phyloP scores from a whole-genome alignment of 2,329 filamentous ascomycete species.

The Fusarium oligoseptatum region DNA sequence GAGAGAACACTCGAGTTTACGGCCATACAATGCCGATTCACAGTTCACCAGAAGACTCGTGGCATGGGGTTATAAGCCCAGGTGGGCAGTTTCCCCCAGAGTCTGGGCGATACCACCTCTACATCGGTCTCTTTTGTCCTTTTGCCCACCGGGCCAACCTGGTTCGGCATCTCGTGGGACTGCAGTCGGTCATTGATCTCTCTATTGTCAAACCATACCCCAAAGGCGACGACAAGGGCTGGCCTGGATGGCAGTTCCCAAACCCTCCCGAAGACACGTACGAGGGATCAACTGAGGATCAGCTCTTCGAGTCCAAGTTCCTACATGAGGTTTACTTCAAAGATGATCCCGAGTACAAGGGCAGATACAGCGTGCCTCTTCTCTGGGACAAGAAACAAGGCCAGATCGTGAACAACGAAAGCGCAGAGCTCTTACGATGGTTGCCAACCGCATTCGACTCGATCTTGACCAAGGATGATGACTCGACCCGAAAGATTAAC shows the following conservation, averaged over 20 bases:
- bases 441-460: slow-evolving; percentile 81
- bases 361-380: slow-evolving; percentile 80
- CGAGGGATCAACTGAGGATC: slow-evolving; percentile 70
- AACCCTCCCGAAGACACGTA: slow-evolving; percentile 63
- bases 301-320: slow-evolving; percentile 74
- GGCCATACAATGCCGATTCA: slow-evolving; percentile 33
- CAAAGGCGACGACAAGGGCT: slow-evolving; percentile 73
- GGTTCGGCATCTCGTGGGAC: slow-evolving; percentile 77
- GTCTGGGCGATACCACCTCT: slow-evolving; percentile 71
- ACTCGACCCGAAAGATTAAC: slow-evolving; percentile 60
- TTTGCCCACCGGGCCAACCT: slow-evolving; percentile 81
- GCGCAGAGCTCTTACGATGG: slow-evolving; percentile 86
- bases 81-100: slow-evolving; percentile 65
- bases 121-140: slow-evolving; percentile 71
- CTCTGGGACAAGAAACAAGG: slow-evolving; percentile 77
- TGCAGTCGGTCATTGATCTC: slow-evolving; percentile 76
- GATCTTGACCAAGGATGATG: slow-evolving; percentile 57
- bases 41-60: slow-evolving; percentile 38
- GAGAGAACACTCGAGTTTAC: not conserved
- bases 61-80: slow-evolving; percentile 40
- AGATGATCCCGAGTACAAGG: slow-evolving; percentile 74
- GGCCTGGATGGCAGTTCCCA: slow-evolving; percentile 74
- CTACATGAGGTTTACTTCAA: slow-evolving; percentile 79
- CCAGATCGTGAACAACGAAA: slow-evolving; percentile 85
- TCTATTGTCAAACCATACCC: slow-evolving; percentile 75